Evolutionary conservation across 345 rosid genomes (phyloP), one percentile per base, ranked within the genome.

Genomic region (Populus tremula): DNA sequence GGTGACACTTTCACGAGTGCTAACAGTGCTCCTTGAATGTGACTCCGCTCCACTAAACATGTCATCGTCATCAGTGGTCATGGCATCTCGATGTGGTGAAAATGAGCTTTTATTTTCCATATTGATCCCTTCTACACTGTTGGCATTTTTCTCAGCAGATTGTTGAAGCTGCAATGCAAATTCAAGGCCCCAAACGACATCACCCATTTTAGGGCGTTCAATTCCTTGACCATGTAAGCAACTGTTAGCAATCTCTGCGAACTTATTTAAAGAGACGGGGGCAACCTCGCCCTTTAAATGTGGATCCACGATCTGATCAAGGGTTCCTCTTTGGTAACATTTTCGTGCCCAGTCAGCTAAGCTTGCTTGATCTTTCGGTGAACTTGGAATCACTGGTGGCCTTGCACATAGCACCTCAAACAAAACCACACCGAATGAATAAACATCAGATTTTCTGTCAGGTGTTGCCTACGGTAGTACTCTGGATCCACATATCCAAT

Each of bases 381-480:
- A 29, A 70, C 81, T 66, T 35, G 76, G 75, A n/a, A 77, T 76
- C 35, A 80, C 39, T 1, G 87, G 78, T 3, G 91, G 85, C 72
- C 91, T 77, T 13, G 85, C 89, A n/a, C 92, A 87, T 17, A 90
- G 17, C 20, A 87, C 85, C 71, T 92, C 97, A 25, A 84, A 81
- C 61, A 90, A 41, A 67, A 92, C 93, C 25, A 89, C 88, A 5
- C 92, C 93, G 21, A 90, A 92, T 2, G 93, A 92, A 73, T 89
- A 92, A 35, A 89, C 93, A 75, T 92, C 97, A 0, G 92, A 90
- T 82, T 92, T 92, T 88, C 91, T 0, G 94, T 90, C 8, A 92
- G 73, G 33, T 78, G 79, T 67, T 87, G 90, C 49, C 81, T 86
- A 20, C 91, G 88, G 35, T 73, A 86, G 62, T 89, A 89, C 64